phyloP scores from a whole-genome alignment of 768 basidiomycete genomes.

The Tricholoma sp. region DNA sequence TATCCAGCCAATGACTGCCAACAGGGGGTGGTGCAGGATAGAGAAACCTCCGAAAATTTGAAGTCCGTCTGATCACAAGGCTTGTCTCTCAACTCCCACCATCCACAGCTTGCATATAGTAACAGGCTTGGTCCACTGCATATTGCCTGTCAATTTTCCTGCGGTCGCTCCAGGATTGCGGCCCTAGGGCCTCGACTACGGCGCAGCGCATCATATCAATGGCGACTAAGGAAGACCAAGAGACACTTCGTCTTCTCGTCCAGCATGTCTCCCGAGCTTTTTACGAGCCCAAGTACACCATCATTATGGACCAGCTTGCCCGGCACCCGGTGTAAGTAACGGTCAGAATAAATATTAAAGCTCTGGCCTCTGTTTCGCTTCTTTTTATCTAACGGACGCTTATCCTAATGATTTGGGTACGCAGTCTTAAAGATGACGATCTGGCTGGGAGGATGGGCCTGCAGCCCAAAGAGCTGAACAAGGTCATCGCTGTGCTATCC shows the following conservation, averaged over 20 bases:
- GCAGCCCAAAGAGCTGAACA: conserved; percentile 86
- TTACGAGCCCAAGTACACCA: conserved; percentile 88
- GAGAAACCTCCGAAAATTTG: conserved; percentile 2
- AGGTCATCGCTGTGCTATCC: conserved; percentile 77
- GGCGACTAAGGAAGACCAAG: conserved; percentile 60
- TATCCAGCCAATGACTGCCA: neutral
- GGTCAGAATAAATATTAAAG: conserved; percentile 12
- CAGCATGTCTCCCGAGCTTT: conserved; percentile 92
- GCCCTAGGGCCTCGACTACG: conserved; percentile 12
- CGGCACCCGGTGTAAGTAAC: conserved; percentile 90
- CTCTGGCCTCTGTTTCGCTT: conserved; percentile 12
- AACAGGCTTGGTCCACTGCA: conserved; percentile 1
- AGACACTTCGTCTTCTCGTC: conserved; percentile 79
- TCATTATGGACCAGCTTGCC: conserved; percentile 91
- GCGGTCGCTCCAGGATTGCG: conserved; percentile 7
- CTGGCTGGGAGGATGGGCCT: conserved; percentile 87
- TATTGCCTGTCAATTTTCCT: neutral
- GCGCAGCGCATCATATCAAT: conserved; percentile 6
- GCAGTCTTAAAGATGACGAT: conserved; percentile 90
- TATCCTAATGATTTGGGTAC: conserved; percentile 18
- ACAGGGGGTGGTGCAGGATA: neutral
- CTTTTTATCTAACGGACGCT: conserved; percentile 9
- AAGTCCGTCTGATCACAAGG: conserved; percentile 9
- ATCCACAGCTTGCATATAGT: neutral
- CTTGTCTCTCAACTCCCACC: conserved; percentile 1